A percentile compares a stretch with the other conserved stretches of the same genome.
These are phyloP conservation scores for Candida taoyuanica DNA, from an alignment of 805 yeast genomes.

Conservation along the genomic window DNA sequence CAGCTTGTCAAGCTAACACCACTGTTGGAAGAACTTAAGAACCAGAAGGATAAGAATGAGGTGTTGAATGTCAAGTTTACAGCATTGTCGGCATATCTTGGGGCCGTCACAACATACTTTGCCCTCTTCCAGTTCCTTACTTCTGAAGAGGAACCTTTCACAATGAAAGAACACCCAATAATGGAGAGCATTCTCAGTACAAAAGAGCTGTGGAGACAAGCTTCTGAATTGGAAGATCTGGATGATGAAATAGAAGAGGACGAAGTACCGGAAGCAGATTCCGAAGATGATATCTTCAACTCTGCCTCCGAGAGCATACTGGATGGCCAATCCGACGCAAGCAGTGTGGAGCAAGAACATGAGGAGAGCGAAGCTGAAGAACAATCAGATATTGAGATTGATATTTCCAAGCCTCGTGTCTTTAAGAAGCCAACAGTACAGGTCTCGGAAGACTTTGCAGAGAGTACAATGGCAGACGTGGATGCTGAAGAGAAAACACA, in stretches of 20 bases:
- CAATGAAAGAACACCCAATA: conserved; percentile 82
- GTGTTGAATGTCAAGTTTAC: conserved; percentile 48
- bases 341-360: conserved; percentile 8
- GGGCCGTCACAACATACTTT: conserved; percentile 73
- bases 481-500: conserved; percentile 83
- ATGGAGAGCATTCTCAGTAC: conserved; percentile 83
- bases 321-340: conserved; percentile 16
- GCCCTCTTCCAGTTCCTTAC: conserved; percentile 63
- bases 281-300: conserved; percentile 16
- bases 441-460: conserved; percentile 54
- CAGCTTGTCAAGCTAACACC: conserved; percentile 49
- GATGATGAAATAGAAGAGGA: conserved; percentile 19
- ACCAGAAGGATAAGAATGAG: conserved; percentile 29
- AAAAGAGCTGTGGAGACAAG: conserved; percentile 88
- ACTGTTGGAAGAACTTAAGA: conserved; percentile 34
- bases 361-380: conserved; percentile 17
- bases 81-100: conserved; percentile 76
- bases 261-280: conserved; percentile 14
- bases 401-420: conserved; percentile 48
- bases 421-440: conserved; percentile 36
- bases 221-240: conserved; percentile 43
- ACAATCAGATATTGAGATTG: conserved; percentile 38
- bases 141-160: conserved; percentile 48
- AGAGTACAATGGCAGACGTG: conserved; percentile 68
- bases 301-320: conserved; percentile 16